phyloP scores from a whole-genome alignment of 306 rosid genomes.

The Vigna hirtella region DNA sequence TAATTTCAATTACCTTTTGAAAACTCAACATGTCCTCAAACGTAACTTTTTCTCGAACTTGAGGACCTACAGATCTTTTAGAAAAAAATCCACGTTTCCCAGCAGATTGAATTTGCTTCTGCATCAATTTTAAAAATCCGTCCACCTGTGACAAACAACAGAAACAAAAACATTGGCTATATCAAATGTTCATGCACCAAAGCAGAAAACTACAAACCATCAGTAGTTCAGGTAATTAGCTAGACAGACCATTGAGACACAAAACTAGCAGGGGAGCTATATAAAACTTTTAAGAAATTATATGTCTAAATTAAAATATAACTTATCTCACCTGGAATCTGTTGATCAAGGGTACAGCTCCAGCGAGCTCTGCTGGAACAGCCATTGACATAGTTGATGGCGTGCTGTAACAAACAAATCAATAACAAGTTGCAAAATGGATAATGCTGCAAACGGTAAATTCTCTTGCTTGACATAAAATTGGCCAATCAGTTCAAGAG shows the following conservation, averaged over 20 bases:
- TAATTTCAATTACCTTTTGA: constrained; percentile 71
- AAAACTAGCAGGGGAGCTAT: constrained; percentile 1
- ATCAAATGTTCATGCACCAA: constrained; percentile 28
- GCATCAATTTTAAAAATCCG: constrained; percentile 89
- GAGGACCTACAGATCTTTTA: constrained; percentile 81
- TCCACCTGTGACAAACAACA: constrained; percentile 68
- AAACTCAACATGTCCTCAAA: constrained; percentile 97
- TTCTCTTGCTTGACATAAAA: background rate
- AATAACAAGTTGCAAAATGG: background rate
- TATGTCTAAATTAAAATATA: constrained; percentile 11
- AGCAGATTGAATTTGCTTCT: constrained; percentile 93
- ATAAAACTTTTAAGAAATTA: background rate
- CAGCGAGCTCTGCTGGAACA: constrained; percentile 87
- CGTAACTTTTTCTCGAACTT: constrained; percentile 74
- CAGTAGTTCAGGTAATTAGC: constrained; percentile 17
- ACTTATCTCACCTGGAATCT: constrained; percentile 74
- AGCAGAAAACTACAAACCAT: constrained; percentile 19
- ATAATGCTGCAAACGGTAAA: constrained; percentile 13
- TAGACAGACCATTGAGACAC: constrained; percentile 26
- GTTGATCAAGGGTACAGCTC: constrained; percentile 87
- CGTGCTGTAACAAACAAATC: constrained; percentile 64
- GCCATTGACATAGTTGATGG: constrained; percentile 73
- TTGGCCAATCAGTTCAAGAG: constrained; percentile 11
- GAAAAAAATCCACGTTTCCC: constrained; percentile 95
- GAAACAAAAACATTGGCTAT: constrained; percentile 3